Evolutionary conservation across 768 basidiomycete species (phyloP).

Genomic region (Tulasnella sp.): DNA sequence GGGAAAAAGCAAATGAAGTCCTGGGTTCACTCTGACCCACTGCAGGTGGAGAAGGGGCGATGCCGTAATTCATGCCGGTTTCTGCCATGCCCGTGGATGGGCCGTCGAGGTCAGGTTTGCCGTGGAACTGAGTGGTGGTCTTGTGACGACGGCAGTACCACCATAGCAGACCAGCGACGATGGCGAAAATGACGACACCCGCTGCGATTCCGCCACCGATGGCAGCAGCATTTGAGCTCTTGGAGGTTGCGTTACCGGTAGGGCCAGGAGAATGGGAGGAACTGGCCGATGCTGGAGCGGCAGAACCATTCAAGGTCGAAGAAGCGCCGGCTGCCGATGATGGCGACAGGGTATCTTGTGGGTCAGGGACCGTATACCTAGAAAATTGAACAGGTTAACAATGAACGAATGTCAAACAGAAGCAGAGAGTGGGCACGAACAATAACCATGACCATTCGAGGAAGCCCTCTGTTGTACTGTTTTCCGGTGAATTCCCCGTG

Average conservation of each 20-base stretch:
- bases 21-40: no score
- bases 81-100: no score
- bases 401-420: neutral
- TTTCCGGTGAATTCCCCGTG: neutral
- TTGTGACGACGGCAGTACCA: neutral
- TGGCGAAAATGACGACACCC: neutral
- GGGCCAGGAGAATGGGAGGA: no score
- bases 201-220: conserved; percentile 5
- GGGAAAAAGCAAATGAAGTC: no score
- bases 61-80: no score
- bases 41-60: no score
- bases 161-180: conserved; percentile 1
- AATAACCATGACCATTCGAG: neutral
- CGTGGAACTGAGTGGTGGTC: neutral
- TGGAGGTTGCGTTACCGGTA: no score
- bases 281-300: no score
- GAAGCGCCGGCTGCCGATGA: neutral
- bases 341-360: neutral
- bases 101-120: no score
- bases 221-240: neutral
- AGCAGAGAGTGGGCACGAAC: neutral
- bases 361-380: neutral
- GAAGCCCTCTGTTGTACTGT: neutral
- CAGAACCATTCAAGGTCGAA: neutral
- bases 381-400: neutral